Evolutionary conservation across 768 basidiomycete species (phyloP).

Genomic region (Rhodotorula babjevae): DNA sequence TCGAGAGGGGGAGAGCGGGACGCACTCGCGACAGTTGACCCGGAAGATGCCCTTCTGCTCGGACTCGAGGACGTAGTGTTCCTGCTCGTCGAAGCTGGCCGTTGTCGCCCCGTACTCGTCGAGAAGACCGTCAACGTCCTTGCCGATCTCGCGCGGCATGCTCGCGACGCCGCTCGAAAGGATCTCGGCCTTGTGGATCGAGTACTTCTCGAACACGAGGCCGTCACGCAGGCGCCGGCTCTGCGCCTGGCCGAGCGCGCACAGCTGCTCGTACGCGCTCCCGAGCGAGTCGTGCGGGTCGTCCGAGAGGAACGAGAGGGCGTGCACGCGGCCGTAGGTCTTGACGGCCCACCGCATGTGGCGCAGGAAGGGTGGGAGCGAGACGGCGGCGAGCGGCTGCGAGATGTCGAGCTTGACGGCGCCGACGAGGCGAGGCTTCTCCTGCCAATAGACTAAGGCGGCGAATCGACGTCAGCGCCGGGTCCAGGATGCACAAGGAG

Average conservation of each 20-base stretch:
- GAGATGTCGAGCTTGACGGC: conserved; percentile 4
- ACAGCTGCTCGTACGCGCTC: conserved; percentile 65
- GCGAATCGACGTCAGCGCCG: not conserved
- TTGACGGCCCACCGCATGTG: conserved; percentile 10
- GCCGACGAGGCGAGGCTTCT: not conserved
- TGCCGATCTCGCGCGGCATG: conserved; percentile 60
- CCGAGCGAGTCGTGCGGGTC: not conserved
- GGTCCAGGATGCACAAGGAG: no score
- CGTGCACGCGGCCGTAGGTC: not conserved
- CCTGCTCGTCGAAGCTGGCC: not conserved
- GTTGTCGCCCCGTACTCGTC: conserved; percentile 4
- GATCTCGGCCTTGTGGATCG: conserved; percentile 5
- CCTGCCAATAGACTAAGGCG: conserved; percentile 51
- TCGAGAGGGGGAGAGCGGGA: not conserved
- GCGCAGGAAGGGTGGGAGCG: conserved; percentile 4
- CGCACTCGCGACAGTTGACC: conserved; percentile 74
- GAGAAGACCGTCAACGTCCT: conserved; percentile 61
- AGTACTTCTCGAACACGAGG: conserved; percentile 50
- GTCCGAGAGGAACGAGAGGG: conserved; percentile 14
- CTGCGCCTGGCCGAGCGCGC: conserved; percentile 65
- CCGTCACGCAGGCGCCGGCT: conserved; percentile 71
- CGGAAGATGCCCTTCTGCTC: conserved; percentile 82
- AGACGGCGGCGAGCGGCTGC: not conserved
- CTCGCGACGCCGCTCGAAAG: not conserved
- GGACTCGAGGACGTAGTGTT: conserved; percentile 56